phyloP scores from a whole-genome alignment of 345 rosid genomes.

The Erysimum cheiranthoides region DNA sequence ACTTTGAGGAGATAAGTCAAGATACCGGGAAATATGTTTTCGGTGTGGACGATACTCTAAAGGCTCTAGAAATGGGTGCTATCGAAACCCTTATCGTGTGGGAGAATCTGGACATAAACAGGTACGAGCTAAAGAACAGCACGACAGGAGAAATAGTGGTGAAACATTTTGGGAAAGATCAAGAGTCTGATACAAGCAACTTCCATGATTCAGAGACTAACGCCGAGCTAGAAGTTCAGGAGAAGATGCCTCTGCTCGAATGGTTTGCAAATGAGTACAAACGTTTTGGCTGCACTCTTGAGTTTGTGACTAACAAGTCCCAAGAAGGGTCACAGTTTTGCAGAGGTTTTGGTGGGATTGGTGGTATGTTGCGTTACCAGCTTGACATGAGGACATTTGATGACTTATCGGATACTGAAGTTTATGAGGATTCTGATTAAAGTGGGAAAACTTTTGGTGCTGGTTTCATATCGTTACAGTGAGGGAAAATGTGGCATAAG shows the following conservation, averaged over 20 bases:
- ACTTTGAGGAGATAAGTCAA: conserved; percentile 96
- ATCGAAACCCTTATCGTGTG: conserved; percentile 89
- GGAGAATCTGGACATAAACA: conserved; percentile 85
- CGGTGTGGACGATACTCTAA: conserved; percentile 85
- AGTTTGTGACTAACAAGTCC: conserved; percentile 89
- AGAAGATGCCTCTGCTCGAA: conserved; percentile 77
- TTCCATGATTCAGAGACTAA: conserved; percentile 67
- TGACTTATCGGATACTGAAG: conserved; percentile 74
- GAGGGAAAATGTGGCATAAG: conserved; percentile 31
- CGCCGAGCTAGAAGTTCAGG: conserved; percentile 77
- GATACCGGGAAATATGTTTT: conserved; percentile 90
- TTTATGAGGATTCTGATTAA: conserved; percentile 80
- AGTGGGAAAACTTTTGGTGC: conserved; percentile 31
- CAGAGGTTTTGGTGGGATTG: conserved; percentile 93
- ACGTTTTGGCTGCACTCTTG: conserved; percentile 80
- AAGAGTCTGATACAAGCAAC: conserved; percentile 72
- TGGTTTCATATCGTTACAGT: conserved; percentile 30
- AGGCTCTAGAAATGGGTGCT: conserved; percentile 92
- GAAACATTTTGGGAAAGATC: conserved; percentile 80
- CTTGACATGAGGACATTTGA: conserved; percentile 86
- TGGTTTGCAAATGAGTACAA: conserved; percentile 95
- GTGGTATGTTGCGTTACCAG: conserved; percentile 92
- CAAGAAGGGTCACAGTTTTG: conserved; percentile 97
- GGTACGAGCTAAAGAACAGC: conserved; percentile 71
- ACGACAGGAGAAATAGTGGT: conserved; percentile 62